Conservation (phyloP, 2,329 filamentous ascomycete species). For the Aspergillus ochraceoroseus region DNA sequence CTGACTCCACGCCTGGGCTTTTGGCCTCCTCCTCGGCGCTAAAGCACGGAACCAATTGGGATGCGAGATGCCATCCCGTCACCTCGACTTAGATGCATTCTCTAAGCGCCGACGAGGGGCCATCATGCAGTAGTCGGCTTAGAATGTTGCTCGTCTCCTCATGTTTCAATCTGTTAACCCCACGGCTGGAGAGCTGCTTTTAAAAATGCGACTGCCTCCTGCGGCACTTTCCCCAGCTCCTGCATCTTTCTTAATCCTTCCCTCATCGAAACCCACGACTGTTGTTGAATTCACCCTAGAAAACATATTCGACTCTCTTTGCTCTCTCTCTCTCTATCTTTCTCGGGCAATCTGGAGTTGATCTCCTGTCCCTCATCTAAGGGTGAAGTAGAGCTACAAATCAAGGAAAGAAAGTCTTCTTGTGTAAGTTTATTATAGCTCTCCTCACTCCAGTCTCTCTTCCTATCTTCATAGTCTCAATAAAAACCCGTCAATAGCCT, state of each 20-base stretch:
- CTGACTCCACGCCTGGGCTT: not conserved
- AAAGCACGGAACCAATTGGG: conserved; percentile 9
- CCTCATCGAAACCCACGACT: not conserved
- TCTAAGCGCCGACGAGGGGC: conserved; percentile 17
- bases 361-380: too few species aligned
- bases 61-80: conserved; percentile 3
- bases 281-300: too few species aligned
- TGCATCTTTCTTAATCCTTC: not conserved
- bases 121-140: conserved; percentile 15
- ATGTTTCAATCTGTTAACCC: conserved; percentile 3
- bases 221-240: not conserved
- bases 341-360: too few species aligned
- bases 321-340: too few species aligned
- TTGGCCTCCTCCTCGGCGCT: conserved; percentile 8
- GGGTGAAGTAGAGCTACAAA: too few species aligned
- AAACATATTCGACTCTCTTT: not conserved
- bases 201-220: not conserved
- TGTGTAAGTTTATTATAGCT: too few species aligned
- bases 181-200: conserved; percentile 5
- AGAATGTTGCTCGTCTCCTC: not conserved
- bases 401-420: too few species aligned
- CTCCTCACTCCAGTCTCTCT: too few species aligned
- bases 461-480: too few species aligned
- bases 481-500: too few species aligned
- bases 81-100: conserved; percentile 5